Base-by-base conservation (phyloP, 805 yeast genomes). In the Saccharomyces eubayanus region DNA sequence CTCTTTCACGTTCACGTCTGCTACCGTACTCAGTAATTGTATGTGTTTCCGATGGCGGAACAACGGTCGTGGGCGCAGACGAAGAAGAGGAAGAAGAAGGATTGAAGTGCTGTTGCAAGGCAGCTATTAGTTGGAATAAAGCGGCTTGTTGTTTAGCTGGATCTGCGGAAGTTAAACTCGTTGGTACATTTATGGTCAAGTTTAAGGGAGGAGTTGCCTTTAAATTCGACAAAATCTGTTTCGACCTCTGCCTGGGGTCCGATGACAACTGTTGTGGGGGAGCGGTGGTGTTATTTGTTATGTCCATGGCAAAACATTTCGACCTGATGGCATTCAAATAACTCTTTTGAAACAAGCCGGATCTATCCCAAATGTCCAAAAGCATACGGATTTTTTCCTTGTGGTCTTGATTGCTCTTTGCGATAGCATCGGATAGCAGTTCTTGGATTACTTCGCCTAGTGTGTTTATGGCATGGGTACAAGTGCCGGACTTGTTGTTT, bases 321-420 rank as follows among this genome's bases (percentile, higher is more conserved):
- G 75, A 69, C 65, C 84, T 80, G 55, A 89, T 77, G 20, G 77
- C 66, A 47, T 76, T 70, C 53, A 94, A 73, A 31, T 77, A 72
- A 45, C 76, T 75, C 46, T 80, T 78, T 53, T 76, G 75, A 72
- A 94, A 92, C 14, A 96, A 86, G 46, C 81, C 82, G 40, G 90
- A 85, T 59, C 88, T 83, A 60, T 83, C 88, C 99, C 99, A 94
- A 63, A 94, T 91, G 58, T 89, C 96, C 59, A 94, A 79, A 61
- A 94, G 77, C 71, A 90, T 92, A 63, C 83, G 75, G 61, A 90
- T 81, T 69, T 91, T 94, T 55, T 82, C 89, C 66, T 70, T 80
- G 70, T 75, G 87, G 65, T 77, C 87, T 53, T 72, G 76, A 55
- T 77, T 72, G 57, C 81, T 75, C 55, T 77, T 80, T 46, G 78